A percentile compares a stretch with the other conserved stretches of the same genome.
These are phyloP conservation scores for Globisporangium yorkense DNA, from an alignment of 352 stramenopile species.

Conservation along the genomic window DNA sequence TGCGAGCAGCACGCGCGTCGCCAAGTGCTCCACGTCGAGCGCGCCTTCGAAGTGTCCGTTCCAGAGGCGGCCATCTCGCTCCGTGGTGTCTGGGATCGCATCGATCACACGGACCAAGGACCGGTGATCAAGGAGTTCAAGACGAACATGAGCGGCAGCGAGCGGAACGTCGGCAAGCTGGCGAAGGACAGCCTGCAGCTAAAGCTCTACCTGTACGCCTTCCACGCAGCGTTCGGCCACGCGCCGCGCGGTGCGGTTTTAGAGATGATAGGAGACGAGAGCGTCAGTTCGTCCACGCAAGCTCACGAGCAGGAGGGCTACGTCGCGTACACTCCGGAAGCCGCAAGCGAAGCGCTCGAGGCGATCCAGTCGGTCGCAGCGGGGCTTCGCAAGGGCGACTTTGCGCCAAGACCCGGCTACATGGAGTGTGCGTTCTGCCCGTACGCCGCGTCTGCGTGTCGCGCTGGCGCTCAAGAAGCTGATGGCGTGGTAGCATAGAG, in stretches of 20 bases:
- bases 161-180: slow-evolving; percentile 44
- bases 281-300: neutral
- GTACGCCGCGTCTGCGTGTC: slow-evolving; percentile 55
- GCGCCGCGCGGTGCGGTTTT: slow-evolving; percentile 47
- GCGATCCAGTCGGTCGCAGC: slow-evolving; percentile 29
- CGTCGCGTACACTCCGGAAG: slow-evolving; percentile 27
- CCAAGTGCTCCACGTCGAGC: slow-evolving; percentile 49
- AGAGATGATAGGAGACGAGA: slow-evolving; percentile 41
- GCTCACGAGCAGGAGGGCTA: slow-evolving; percentile 23
- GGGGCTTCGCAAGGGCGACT: slow-evolving; percentile 40
- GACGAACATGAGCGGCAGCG: slow-evolving; percentile 53
- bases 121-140: slow-evolving; percentile 82
- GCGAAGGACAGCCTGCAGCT: slow-evolving; percentile 73
- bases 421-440: slow-evolving; percentile 69
- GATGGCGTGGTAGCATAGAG: neutral
- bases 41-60: slow-evolving; percentile 50
- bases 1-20: slow-evolving; percentile 27
- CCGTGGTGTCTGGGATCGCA: slow-evolving; percentile 71
- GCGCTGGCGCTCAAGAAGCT: slow-evolving; percentile 16
- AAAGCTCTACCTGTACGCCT: slow-evolving; percentile 81
- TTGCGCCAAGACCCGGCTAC: slow-evolving; percentile 48
- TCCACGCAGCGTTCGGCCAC: slow-evolving; percentile 44
- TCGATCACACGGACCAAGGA: slow-evolving; percentile 31
- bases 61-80: slow-evolving; percentile 45
- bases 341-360: slow-evolving; percentile 27